Evolutionary conservation across 768 basidiomycete species (phyloP).

Genomic region (Harrya chromipes): DNA sequence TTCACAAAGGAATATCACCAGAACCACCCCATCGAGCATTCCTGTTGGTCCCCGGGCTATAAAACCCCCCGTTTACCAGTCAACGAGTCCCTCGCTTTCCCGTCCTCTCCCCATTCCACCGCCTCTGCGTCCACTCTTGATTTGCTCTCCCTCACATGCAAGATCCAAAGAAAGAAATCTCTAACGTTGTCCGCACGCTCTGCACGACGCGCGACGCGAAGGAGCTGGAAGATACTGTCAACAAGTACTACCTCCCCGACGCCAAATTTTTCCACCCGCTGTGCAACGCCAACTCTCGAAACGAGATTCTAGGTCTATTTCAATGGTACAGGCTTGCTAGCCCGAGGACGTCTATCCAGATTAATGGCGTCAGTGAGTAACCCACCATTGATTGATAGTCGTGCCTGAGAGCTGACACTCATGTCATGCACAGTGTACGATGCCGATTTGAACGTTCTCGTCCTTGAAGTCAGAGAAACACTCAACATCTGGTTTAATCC

Average conservation of each 20-base stretch:
- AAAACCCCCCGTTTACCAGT: constrained; percentile 6
- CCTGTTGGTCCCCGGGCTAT: constrained; percentile 9
- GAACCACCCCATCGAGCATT: not conserved
- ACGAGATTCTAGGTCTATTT: constrained; percentile 52
- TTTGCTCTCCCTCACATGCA: constrained; percentile 41
- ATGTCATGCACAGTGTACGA: constrained; percentile 45
- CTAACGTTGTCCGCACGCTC: constrained; percentile 41
- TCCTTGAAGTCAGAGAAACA: constrained; percentile 51
- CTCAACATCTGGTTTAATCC: constrained; percentile 43
- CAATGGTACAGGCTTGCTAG: constrained; percentile 70
- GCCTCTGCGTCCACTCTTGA: not conserved
- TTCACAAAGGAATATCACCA: constrained; percentile 6
- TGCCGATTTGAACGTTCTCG: constrained; percentile 34
- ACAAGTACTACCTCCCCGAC: constrained; percentile 50
- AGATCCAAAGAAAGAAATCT: constrained; percentile 51
- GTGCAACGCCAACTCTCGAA: constrained; percentile 53
- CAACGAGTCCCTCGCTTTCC: not conserved
- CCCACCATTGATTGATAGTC: too few relatives aligned
- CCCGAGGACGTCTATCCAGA: constrained; percentile 42
- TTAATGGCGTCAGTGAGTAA: constrained; percentile 44
- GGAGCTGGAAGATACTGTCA: constrained; percentile 44
- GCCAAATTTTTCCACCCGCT: constrained; percentile 60
- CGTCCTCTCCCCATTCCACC: not conserved
- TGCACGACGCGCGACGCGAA: constrained; percentile 49
- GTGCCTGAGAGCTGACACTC: not conserved